Base-by-base conservation (phyloP, 176 grass and related monocot species). In the Lolium rigidum region DNA sequence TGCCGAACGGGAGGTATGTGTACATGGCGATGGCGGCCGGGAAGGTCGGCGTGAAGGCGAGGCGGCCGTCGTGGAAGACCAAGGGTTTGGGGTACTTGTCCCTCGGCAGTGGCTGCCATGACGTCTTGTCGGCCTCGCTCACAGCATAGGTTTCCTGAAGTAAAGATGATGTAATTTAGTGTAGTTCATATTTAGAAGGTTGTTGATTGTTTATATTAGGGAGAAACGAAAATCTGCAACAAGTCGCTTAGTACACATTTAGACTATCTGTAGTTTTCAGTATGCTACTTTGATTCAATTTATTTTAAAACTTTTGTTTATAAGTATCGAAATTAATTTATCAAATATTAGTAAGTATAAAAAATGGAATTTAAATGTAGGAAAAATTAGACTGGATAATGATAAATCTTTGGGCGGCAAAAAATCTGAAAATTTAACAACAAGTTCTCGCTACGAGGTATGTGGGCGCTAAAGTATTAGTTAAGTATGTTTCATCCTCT, bases 51-150 rank as follows among this genome's bases (percentile, higher is more conserved):
- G 39, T 55, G 90, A 97, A 93, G 11, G 90, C 95, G 8, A 97
- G 76, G 20, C 92, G 83, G 49, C 95, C 92, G 77, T 94, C 95
- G 81, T 97, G 95, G 87, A 97, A 97, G 69, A 97, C 70, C 11
- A 97, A 13, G 4, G 82, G 74, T 17, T 73, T 89, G 5, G 79
- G 90, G 76, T 97, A 97, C 69, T 83, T 46, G 10, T 81, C 62
- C 38, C 70, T 78, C 0, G 84, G 79, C 78, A 97, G 12, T 4
- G 52, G 48, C 16, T 82, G 91, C 92, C 95, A 95, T 15, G 58
- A 56, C 43, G 41, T 87, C 85, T 91, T 93, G 55, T 97, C 95
- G 4, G 87, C 48, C 17, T 88, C 82, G 10, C 62, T 85, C 43
- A 85, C 56, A 35, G 41, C 72, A 16, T 86, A 90, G 3, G 86